Conservation (phyloP, 2,329 filamentous ascomycete genomes). For the Alternaria alternata region DNA sequence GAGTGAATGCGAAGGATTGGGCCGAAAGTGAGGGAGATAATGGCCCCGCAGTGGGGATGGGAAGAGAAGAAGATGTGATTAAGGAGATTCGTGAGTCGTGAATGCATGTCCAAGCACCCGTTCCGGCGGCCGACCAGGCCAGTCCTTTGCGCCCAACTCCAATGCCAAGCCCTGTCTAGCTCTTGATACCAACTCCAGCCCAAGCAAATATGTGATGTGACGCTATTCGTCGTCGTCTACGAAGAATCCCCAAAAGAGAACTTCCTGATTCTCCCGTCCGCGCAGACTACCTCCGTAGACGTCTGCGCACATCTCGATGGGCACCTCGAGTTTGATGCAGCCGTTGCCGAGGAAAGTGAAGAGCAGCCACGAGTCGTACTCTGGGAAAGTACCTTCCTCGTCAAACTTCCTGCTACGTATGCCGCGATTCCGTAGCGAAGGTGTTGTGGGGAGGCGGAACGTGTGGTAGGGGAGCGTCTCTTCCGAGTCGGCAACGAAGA, state of each 20-base stretch:
- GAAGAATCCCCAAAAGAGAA: slow-evolving; percentile 49
- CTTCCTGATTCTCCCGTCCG: slow-evolving; percentile 45
- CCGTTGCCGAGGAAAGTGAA: slow-evolving; percentile 49
- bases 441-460: slow-evolving; percentile 41
- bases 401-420: slow-evolving; percentile 43
- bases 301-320: slow-evolving; percentile 49
- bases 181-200: slow-evolving; percentile 30
- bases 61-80: slow-evolving; percentile 21
- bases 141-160: slow-evolving; percentile 43
- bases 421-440: slow-evolving; percentile 46
- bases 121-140: slow-evolving; percentile 25
- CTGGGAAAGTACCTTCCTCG: slow-evolving; percentile 41
- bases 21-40: slow-evolving; percentile 16
- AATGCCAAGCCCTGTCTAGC: slow-evolving; percentile 38
- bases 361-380: slow-evolving; percentile 49
- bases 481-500: slow-evolving; percentile 46
- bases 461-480: slow-evolving; percentile 48
- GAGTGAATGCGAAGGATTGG: slow-evolving; percentile 25
- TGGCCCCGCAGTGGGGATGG: slow-evolving; percentile 10
- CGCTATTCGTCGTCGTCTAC: slow-evolving; percentile 42
- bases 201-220: slow-evolving; percentile 28
- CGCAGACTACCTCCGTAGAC: slow-evolving; percentile 42
- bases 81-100: slow-evolving; percentile 48
- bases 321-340: slow-evolving; percentile 48
- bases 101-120: slow-evolving; percentile 40